Evolutionary conservation across 495 filamentous ascomycete species (phyloP).

Genomic region (Penicillium argentinense): DNA sequence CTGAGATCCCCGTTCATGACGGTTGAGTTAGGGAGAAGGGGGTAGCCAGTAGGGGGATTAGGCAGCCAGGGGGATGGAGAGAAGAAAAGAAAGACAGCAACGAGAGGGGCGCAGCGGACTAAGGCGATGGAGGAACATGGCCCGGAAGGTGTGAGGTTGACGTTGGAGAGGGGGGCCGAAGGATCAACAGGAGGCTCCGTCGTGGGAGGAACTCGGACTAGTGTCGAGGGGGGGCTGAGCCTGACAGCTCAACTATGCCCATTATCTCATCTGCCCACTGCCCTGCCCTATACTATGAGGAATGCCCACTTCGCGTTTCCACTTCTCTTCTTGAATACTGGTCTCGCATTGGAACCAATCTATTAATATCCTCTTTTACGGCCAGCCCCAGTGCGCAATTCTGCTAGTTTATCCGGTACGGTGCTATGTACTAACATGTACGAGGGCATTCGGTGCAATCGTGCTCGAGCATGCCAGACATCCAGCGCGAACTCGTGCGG

Average conservation of each 20-base stretch:
- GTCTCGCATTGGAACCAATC: neutral
- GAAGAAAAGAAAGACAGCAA: conserved; percentile 2
- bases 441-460: no score
- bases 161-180: conserved; percentile 18
- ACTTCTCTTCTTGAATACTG: no score
- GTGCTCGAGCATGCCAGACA: no score
- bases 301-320: no score
- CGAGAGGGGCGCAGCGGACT: conserved; percentile 26
- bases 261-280: no score
- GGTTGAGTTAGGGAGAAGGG: conserved; percentile 5
- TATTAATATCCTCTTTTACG: no score
- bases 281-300: neutral
- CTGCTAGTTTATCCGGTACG: no score
- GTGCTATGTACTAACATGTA: no score
- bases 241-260: conserved; percentile 9
- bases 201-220: conserved; percentile 22
- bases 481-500: no score
- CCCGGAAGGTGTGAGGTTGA: conserved; percentile 24
- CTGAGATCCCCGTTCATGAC: conserved; percentile 91
- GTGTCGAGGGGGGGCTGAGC: conserved; percentile 25
- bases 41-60: conserved; percentile 5
- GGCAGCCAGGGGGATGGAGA: conserved; percentile 1
- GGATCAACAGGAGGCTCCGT: conserved; percentile 30
- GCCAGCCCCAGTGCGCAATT: no score
- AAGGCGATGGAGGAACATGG: conserved; percentile 38